Evolutionary conservation across 2,329 filamentous ascomycete genomes (phyloP).

Genomic region (Pleurostoma richardsiae): DNA sequence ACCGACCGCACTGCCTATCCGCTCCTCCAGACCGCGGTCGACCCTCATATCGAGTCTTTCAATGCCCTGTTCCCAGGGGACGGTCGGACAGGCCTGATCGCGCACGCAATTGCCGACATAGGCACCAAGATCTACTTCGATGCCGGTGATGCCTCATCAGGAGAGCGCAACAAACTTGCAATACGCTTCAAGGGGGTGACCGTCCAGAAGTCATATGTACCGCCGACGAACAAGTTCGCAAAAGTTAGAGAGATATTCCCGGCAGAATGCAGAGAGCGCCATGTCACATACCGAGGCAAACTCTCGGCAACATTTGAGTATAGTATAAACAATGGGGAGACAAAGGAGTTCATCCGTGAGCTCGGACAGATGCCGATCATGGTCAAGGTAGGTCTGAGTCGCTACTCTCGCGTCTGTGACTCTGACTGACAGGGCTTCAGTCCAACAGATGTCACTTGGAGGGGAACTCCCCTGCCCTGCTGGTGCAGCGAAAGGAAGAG

Average conservation of each 20-base stretch:
- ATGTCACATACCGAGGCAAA: constrained; percentile 85
- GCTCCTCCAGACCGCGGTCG: constrained; percentile 75
- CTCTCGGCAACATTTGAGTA: constrained; percentile 81
- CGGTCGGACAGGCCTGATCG: constrained; percentile 55
- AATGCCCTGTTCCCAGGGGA: constrained; percentile 77
- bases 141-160: constrained; percentile 60
- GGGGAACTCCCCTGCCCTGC: constrained; percentile 72
- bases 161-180: constrained; percentile 67
- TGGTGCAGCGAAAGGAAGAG: constrained; percentile 88
- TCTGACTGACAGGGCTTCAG: constrained; percentile 30
- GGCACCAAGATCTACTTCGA: constrained; percentile 85
- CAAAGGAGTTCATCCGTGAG: constrained; percentile 76
- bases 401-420: constrained; percentile 14
- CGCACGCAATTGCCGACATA: constrained; percentile 79
- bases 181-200: constrained; percentile 77
- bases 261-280: constrained; percentile 89
- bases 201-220: constrained; percentile 76
- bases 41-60: constrained; percentile 93
- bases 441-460: constrained; percentile 90
- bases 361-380: constrained; percentile 89
- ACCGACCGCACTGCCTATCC: constrained; percentile 86
- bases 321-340: constrained; percentile 79
- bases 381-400: constrained; percentile 62
- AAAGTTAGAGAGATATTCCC: constrained; percentile 83
- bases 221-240: constrained; percentile 77